Evolutionary conservation across 1,139 yeast species (phyloP), one percentile per base, ranked within the genome.

Genomic region (Taphrina pruni): DNA sequence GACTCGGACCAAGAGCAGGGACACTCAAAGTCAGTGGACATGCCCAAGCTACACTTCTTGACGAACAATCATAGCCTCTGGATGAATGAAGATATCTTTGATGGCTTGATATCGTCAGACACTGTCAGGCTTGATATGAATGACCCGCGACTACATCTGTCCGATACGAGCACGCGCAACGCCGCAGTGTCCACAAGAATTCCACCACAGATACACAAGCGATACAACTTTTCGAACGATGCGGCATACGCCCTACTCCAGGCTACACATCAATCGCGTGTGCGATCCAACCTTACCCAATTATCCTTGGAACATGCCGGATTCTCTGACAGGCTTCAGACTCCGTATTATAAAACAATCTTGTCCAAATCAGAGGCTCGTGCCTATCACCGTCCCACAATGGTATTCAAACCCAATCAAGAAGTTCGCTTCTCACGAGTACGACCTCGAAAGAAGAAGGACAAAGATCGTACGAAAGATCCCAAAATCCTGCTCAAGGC

Each of bases 241-340:
- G 84, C 85, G 57, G 90, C 89, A 60, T 95, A 95, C 77, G 96
- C 90, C 71, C 79, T 88, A 70, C 81, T 95, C 75, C 89, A 89
- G 76, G 89, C 87, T 72, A 93, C 92, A 74, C 92, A 93, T 77
- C 96, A 91, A 76, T 88, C 96, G 60, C 93, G 91, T 80, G 91
- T 94, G 48, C 87, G 99, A 77, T 88, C 97, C 6, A 96, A 96
- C 26, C 88, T 95, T 75, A 96, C 98, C 70, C 91, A 94, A 73
- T 82, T 95, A 73, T 88, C 86, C 70, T 92, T 95, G 72, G 99
- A 95, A 75, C 99, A 95, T 78, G 86, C 97, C 0, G 84, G 87
- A 75, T 97, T 97, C 1, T 97, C 99, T 0, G 78, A 87, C 51
- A 82, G 96, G 67, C 81, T 95, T 64, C 99, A 95, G 79, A 85